Percentiles rank a stretch among this genome's conserved stretches.
Evolutionary conservation across 306 rosid species (phyloP).

Genomic region (Alnus rubra): DNA sequence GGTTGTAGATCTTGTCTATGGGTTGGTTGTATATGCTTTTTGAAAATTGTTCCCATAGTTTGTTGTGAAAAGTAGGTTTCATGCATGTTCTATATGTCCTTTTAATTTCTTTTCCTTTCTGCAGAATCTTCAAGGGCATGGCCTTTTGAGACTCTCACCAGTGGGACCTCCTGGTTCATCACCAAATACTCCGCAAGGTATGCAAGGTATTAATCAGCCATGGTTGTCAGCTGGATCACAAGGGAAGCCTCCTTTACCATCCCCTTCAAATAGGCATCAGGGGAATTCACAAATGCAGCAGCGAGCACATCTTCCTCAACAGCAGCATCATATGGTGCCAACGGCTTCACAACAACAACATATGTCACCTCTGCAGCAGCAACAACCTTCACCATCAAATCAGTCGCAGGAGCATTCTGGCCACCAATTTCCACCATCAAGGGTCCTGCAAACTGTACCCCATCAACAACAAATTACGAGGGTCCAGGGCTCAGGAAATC

Average conservation of each 20-base stretch:
- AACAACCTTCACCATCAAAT: constrained; percentile 55
- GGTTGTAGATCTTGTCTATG: background rate
- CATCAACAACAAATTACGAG: constrained; percentile 76
- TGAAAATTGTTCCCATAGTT: background rate
- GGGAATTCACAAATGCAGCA: constrained; percentile 66
- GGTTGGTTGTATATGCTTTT: constrained; percentile 7
- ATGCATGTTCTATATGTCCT: constrained; percentile 6
- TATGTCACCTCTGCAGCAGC: constrained; percentile 35
- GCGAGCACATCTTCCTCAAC: constrained; percentile 66
- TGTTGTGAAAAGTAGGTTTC: background rate
- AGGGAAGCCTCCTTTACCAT: constrained; percentile 92
- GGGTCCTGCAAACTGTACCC: constrained; percentile 55
- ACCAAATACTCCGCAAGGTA: constrained; percentile 59
- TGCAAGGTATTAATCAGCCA: constrained; percentile 78
- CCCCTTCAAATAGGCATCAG: constrained; percentile 78
- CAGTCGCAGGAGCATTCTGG: constrained; percentile 68
- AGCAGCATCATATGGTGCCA: constrained; percentile 39
- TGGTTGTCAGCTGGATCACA: constrained; percentile 83
- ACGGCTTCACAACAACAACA: constrained; percentile 29
- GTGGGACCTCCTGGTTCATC: constrained; percentile 63
- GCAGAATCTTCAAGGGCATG: constrained; percentile 85
- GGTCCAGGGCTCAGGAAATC: constrained; percentile 59
- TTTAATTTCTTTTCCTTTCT: constrained; percentile 23
- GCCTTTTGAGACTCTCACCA: constrained; percentile 63
- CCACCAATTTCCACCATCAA: constrained; percentile 57